phyloP scores from a whole-genome alignment of 2,329 filamentous ascomycete species.

The Fusarium sp. region DNA sequence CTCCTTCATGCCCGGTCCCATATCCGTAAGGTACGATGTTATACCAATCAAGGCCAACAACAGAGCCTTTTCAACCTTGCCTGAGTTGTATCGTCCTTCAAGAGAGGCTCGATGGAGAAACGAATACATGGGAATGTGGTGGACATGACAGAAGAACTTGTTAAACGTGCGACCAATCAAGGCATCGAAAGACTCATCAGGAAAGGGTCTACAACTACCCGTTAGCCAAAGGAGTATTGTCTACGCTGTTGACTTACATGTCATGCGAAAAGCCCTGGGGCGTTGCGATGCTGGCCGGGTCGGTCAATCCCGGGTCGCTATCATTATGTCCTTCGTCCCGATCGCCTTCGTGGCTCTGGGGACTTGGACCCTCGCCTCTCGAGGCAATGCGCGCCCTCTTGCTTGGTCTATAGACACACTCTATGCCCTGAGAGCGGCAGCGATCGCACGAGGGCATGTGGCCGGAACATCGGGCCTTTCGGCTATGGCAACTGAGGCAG shows the following conservation, averaged over 20 bases:
- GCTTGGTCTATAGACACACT: conserved; percentile 65
- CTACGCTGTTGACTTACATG: conserved; percentile 44
- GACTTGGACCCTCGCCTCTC: conserved; percentile 46
- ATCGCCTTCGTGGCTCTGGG: conserved; percentile 51
- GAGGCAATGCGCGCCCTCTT: conserved; percentile 53
- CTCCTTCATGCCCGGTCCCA: conserved; percentile 62
- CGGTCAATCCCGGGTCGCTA: conserved; percentile 51
- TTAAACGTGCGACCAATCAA: conserved; percentile 65
- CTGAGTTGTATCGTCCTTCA: conserved; percentile 68
- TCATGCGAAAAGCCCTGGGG: conserved; percentile 51
- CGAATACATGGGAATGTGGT: conserved; percentile 68
- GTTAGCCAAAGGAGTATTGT: conserved; percentile 32
- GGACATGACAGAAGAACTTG: conserved; percentile 68
- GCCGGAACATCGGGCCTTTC: conserved; percentile 69
- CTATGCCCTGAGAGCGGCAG: conserved; percentile 62
- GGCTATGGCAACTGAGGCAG: conserved; percentile 67
- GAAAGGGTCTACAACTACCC: conserved; percentile 44
- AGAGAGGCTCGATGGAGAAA: conserved; percentile 69
- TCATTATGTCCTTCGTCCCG: conserved; percentile 51
- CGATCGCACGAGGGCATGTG: conserved; percentile 65
- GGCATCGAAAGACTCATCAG: conserved; percentile 59
- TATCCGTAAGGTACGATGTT: conserved; percentile 65
- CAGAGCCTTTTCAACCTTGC: conserved; percentile 65
- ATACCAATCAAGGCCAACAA: conserved; percentile 66
- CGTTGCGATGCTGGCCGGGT: conserved; percentile 49